phyloP scores from a whole-genome alignment of 164 flowering plant species.

The Liquidambar formosana region DNA sequence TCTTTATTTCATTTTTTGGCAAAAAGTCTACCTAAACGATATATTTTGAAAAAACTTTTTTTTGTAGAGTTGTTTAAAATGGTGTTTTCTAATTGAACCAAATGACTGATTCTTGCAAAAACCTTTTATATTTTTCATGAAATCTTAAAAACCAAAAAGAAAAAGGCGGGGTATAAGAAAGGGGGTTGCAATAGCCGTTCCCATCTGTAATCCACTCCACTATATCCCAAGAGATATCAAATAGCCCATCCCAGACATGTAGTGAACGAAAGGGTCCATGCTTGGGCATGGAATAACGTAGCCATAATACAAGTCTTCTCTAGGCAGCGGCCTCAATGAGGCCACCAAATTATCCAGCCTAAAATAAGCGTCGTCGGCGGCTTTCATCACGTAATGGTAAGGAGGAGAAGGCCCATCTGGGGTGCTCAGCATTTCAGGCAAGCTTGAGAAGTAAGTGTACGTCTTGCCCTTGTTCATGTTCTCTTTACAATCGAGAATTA shows the following conservation, averaged over 20 bases:
- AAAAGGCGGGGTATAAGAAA: too few species aligned
- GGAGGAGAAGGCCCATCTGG: slow-evolving; percentile 41
- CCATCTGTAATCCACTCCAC: slow-evolving; percentile 86
- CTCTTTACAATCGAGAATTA: slow-evolving; percentile 74
- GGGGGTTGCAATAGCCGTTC: too few species aligned
- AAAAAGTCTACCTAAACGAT: too few species aligned
- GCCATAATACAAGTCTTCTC: slow-evolving; percentile 81
- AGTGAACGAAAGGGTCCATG: slow-evolving; percentile 74
- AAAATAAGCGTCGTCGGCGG: slow-evolving; percentile 65
- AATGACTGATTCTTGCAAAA: too few species aligned
- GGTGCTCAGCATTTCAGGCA: slow-evolving; percentile 52
- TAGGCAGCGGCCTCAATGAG: slow-evolving; percentile 59
- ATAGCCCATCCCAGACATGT: slow-evolving; percentile 95
- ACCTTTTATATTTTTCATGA: too few species aligned
- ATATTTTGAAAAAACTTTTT: too few species aligned
- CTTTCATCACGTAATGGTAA: slow-evolving; percentile 77
- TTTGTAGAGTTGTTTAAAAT: too few species aligned
- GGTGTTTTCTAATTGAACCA: too few species aligned
- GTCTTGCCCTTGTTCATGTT: slow-evolving; percentile 92
- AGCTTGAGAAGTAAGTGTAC: slow-evolving; percentile 68
- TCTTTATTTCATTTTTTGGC: too few species aligned
- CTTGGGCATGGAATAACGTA: slow-evolving; percentile 81
- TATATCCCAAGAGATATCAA: slow-evolving; percentile 81
- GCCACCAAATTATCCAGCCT: slow-evolving; percentile 43
- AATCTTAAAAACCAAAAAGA: too few species aligned